phyloP scores from a whole-genome alignment of 192 early-diverging fungal genomes.

The Geranomyces variabilis region DNA sequence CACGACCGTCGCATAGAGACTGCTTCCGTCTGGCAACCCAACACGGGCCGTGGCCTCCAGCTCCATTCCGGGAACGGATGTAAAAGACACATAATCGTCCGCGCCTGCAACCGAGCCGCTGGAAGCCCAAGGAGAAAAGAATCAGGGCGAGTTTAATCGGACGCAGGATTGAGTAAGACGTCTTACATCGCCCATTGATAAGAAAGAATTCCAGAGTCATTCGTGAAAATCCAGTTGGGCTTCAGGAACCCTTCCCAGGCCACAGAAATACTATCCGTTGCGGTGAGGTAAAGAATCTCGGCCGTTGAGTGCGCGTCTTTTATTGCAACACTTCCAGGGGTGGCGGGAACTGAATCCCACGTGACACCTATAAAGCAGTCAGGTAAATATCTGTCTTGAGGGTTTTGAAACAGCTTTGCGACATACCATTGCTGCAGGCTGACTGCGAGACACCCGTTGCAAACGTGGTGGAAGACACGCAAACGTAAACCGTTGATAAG shows the following conservation, averaged over 20 bases:
- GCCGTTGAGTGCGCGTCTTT: neutral
- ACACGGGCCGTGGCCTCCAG: too few relatives aligned
- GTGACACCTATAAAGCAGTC: too few relatives aligned
- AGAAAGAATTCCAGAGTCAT: too few relatives aligned
- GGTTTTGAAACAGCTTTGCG: neutral
- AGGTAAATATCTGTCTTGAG: neutral
- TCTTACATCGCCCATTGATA: too few relatives aligned
- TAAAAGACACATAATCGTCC: too few relatives aligned
- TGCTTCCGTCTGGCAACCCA: too few relatives aligned
- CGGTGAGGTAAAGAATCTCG: neutral
- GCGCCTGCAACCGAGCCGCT: neutral
- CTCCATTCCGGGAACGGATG: too few relatives aligned
- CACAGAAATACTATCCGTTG: neutral
- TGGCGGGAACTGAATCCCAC: neutral
- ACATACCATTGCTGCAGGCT: constrained; percentile 16
- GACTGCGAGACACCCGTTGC: neutral
- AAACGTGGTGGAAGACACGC: neutral
- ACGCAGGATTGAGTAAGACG: too few relatives aligned
- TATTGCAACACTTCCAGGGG: neutral
- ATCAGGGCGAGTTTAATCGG: too few relatives aligned
- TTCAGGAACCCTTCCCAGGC: neutral
- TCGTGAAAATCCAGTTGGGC: too few relatives aligned
- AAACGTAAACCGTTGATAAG: neutral
- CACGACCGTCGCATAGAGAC: neutral
- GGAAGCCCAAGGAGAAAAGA: too few relatives aligned